phyloP scores from a whole-genome alignment of 805 yeast genomes.

The Diddensiella santjacobensis region DNA sequence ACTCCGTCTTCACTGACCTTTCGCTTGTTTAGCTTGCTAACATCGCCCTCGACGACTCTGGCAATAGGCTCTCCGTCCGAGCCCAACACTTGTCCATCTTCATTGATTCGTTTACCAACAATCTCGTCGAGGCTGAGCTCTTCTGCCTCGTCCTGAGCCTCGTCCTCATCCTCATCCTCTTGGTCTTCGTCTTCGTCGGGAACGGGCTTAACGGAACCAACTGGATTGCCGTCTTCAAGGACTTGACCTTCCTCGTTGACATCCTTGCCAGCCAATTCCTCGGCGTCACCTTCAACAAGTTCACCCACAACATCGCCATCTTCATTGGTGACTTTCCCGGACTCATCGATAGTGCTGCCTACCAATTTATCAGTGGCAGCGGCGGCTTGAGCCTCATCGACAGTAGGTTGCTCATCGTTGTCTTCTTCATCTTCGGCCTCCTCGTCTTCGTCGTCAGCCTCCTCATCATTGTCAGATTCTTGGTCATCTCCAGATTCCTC shows the following conservation, averaged over 20 bases:
- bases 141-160: neutral
- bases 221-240: neutral
- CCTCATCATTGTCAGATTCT: no score
- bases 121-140: neutral
- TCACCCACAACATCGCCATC: neutral
- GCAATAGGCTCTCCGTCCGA: neutral
- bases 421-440: neutral
- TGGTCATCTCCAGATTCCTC: neutral
- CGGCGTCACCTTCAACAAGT: neutral
- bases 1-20: neutral
- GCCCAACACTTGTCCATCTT: neutral
- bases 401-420: neutral
- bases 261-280: neutral
- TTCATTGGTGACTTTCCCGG: neutral
- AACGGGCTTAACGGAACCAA: neutral
- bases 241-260: neutral
- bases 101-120: neutral
- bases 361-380: neutral
- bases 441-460: neutral
- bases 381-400: neutral
- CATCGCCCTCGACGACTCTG: neutral
- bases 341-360: neutral
- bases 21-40: neutral
- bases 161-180: neutral
- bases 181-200: neutral